Evolutionary conservation across 2,329 filamentous ascomycete genomes (phyloP).

Genomic region (Trichophyton equinum): DNA sequence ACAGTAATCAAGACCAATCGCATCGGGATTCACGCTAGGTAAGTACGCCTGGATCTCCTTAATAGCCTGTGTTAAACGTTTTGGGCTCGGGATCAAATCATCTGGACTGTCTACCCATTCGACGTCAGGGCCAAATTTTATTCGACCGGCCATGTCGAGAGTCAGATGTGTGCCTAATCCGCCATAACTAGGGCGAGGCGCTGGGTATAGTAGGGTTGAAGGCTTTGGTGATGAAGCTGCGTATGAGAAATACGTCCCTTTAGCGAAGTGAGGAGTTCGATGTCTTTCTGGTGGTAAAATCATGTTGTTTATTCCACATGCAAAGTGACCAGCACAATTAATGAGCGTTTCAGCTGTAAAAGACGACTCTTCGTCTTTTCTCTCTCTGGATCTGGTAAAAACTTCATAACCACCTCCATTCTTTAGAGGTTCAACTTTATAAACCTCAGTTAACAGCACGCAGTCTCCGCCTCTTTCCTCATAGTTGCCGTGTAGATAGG

Average conservation of each 20-base stretch:
- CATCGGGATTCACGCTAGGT: slow-evolving; percentile 54
- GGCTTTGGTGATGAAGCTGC: slow-evolving; percentile 51
- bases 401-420: slow-evolving; percentile 62
- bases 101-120: slow-evolving; percentile 70
- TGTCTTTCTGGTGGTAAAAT: slow-evolving; percentile 46
- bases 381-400: slow-evolving; percentile 32
- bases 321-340: slow-evolving; percentile 74
- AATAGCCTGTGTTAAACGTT: slow-evolving; percentile 53
- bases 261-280: slow-evolving; percentile 63
- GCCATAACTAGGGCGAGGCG: slow-evolving; percentile 64
- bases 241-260: slow-evolving; percentile 93
- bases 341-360: slow-evolving; percentile 67
- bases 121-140: slow-evolving; percentile 89
- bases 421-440: slow-evolving; percentile 42
- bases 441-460: slow-evolving; percentile 57
- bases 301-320: slow-evolving; percentile 69
- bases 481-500: slow-evolving; percentile 61
- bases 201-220: slow-evolving; percentile 72
- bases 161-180: slow-evolving; percentile 94
- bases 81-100: slow-evolving; percentile 56
- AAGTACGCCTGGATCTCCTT: slow-evolving; percentile 67
- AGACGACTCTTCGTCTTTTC: slow-evolving; percentile 32
- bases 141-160: slow-evolving; percentile 67
- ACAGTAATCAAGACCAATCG: slow-evolving; percentile 70
- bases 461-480: slow-evolving; percentile 64